These are phyloP conservation scores for Cyclospora cayetanensis DNA, from an alignment of 169 alveolate genomes.

Conservation along the genomic window DNA sequence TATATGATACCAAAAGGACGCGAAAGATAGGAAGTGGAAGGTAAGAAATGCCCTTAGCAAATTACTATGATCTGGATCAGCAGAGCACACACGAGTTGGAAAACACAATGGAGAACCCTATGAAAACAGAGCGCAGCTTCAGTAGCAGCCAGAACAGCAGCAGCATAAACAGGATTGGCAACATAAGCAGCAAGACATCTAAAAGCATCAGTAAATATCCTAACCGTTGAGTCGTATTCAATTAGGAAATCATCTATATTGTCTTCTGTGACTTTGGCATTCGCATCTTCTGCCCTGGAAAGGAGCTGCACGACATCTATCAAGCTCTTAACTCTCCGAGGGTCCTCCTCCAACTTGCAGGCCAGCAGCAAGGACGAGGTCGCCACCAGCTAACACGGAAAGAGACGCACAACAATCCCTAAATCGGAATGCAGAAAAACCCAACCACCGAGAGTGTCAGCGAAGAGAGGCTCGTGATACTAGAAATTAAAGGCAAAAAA, in stretches of 20 bases:
- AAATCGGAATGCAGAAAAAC: too few species aligned
- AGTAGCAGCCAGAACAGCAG: not conserved
- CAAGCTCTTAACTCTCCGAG: slow-evolving; percentile 85
- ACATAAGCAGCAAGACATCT: not conserved
- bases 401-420: not conserved
- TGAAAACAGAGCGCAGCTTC: too few species aligned
- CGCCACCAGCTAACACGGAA: slow-evolving; percentile 80
- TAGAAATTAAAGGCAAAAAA: too few species aligned
- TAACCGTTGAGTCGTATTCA: slow-evolving; percentile 55
- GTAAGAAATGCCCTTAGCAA: not conserved
- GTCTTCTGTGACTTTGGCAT: slow-evolving; percentile 29
- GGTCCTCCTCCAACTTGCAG: slow-evolving; percentile 90
- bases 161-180: not conserved
- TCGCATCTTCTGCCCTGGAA: slow-evolving; percentile 47
- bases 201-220: not conserved
- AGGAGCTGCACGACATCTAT: slow-evolving; percentile 84
- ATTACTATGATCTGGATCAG: not conserved
- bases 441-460: too few species aligned
- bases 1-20: not conserved
- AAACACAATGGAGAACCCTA: too few species aligned
- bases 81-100: not conserved
- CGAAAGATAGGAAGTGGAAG: not conserved
- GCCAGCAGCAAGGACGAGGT: slow-evolving; percentile 88
- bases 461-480: too few species aligned
- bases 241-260: slow-evolving; percentile 48